Conservation (phyloP, 179 eudicot species). For the Silene noctiflora region DNA sequence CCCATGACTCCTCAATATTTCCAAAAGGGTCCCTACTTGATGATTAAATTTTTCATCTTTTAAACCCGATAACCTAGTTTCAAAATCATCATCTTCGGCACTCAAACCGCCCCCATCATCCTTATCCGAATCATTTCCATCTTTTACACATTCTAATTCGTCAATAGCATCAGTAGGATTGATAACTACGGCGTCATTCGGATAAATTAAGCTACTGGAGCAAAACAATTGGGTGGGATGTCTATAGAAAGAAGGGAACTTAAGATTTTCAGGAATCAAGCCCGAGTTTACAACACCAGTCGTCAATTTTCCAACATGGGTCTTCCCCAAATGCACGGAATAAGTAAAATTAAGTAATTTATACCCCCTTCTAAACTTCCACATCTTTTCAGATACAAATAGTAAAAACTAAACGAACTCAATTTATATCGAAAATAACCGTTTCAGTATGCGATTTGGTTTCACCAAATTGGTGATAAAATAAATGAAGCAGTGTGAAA, state of each 20-base stretch:
- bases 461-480: too few relatives aligned
- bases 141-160: neutral
- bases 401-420: neutral
- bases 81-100: conserved; percentile 10
- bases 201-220: conserved; percentile 25
- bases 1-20: conserved; percentile 29
- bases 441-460: too few relatives aligned
- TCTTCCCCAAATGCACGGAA: conserved; percentile 20
- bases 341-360: conserved; percentile 24
- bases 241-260: conserved; percentile 14
- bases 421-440: neutral
- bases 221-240: conserved; percentile 19
- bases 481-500: too few relatives aligned
- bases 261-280: conserved; percentile 12
- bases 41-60: conserved; percentile 27
- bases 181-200: neutral
- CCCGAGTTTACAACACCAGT: conserved; percentile 5
- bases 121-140: neutral
- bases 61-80: conserved; percentile 16
- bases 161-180: conserved; percentile 7
- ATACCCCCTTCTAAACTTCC: conserved; percentile 36
- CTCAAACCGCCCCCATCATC: neutral
- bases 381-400: conserved; percentile 23
- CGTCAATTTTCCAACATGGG: conserved; percentile 20
- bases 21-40: conserved; percentile 43